Evolutionary conservation across 164 flowering plant genomes (phyloP).

Genomic region (Piper betle): DNA sequence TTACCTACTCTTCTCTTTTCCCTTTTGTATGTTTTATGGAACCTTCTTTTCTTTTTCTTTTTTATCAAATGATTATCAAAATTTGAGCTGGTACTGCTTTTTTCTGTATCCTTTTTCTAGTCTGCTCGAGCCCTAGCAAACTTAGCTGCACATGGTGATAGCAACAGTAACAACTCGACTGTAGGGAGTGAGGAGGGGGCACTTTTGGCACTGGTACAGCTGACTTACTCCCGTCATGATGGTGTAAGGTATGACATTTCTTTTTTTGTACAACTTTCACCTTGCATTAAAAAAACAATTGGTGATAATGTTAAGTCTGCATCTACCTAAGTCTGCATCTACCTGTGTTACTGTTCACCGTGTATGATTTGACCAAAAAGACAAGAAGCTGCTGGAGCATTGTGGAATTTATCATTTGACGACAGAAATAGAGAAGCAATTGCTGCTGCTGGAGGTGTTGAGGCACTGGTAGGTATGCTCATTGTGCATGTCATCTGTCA

Average conservation of each 20-base stretch:
- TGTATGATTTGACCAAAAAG: constrained; percentile 21
- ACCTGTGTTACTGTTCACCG: not conserved
- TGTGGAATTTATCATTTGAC: constrained; percentile 97
- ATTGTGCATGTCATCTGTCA: no score
- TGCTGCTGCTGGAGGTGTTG: constrained; percentile 94
- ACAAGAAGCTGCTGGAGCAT: constrained; percentile 99
- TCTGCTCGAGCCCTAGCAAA: constrained; percentile 99
- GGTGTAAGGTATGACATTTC: constrained; percentile 66
- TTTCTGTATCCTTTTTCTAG: constrained; percentile 20
- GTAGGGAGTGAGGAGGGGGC: constrained; percentile 98
- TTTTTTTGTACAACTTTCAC: not conserved
- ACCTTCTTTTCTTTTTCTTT: no score
- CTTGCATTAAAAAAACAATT: not conserved
- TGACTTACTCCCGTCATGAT: constrained; percentile 83
- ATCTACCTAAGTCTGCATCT: not conserved
- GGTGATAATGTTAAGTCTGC: not conserved
- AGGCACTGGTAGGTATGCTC: constrained; percentile 63
- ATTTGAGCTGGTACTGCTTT: not conserved
- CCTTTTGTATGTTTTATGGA: not conserved
- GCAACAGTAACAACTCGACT: constrained; percentile 88
- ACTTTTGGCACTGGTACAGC: constrained; percentile 91
- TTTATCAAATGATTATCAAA: not conserved
- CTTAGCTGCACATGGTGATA: constrained; percentile 99
- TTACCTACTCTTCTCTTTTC: not conserved
- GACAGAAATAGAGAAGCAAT: constrained; percentile 97